A percentile compares a stretch with the other conserved stretches of the same genome.
Conservation (phyloP, 345 rosid genomes). For the Brassica incana region DNA sequence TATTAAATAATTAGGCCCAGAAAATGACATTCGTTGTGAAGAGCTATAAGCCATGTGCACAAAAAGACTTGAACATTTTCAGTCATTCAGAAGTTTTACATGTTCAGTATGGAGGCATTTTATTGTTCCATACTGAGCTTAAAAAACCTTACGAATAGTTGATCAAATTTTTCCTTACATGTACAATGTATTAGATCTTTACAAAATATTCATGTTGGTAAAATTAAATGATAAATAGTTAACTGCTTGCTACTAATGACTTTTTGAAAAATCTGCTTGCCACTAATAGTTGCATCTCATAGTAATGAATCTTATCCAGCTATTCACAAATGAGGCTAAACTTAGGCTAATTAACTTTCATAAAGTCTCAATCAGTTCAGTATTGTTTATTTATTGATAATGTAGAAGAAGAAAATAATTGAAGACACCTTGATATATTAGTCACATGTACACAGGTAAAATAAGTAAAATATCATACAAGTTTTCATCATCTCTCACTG, state of each 20-base stretch:
- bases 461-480: neutral
- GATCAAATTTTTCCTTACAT: neutral
- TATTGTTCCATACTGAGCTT: neutral
- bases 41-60: neutral
- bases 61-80: neutral
- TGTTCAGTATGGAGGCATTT: neutral
- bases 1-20: constrained; percentile 12
- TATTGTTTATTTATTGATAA: neutral
- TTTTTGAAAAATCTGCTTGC: neutral
- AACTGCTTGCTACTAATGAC: neutral
- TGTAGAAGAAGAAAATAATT: neutral
- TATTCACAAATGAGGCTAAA: neutral
- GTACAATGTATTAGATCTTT: neutral
- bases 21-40: neutral
- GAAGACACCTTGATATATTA: neutral
- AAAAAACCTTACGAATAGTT: too few species aligned
- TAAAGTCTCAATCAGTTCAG: neutral
- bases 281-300: neutral
- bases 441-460: neutral
- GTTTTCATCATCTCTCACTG: neutral
- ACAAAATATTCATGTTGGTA: neutral
- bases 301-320: neutral
- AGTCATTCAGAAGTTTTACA: too few species aligned
- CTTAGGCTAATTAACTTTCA: neutral
- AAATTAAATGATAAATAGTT: too few species aligned